phyloP scores from a whole-genome alignment of 345 rosid species.

The Acer campestre region DNA sequence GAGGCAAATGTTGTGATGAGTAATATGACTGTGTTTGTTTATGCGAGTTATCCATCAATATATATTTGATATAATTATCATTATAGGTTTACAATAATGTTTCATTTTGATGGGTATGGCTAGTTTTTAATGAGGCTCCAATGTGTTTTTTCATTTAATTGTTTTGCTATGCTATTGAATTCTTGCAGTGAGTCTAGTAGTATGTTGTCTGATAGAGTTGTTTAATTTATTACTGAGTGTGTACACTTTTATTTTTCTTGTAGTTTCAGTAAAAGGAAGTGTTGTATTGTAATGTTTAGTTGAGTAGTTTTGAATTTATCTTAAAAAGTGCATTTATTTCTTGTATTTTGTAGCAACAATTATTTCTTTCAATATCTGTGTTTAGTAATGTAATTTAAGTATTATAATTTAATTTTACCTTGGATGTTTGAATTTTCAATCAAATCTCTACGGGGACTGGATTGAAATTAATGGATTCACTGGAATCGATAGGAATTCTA shows the following conservation, averaged over 20 bases:
- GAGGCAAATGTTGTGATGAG: neutral
- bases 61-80: neutral
- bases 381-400: neutral
- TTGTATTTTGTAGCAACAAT: neutral
- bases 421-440: neutral
- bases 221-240: neutral
- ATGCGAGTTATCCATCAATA: neutral
- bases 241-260: neutral
- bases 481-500: neutral
- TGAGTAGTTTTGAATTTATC: neutral
- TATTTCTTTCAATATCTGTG: neutral
- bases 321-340: neutral
- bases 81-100: too few species aligned
- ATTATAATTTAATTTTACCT: neutral
- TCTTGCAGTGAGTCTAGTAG: neutral
- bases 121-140: too few species aligned
- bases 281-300: neutral
- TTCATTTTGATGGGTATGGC: too few species aligned
- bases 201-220: neutral
- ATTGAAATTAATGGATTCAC: neutral
- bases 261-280: neutral
- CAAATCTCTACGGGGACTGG: too few species aligned
- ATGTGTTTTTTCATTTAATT: neutral
- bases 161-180: slow-evolving; percentile 1
- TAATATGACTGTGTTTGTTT: neutral